Evolutionary conservation across 345 rosid species (phyloP).

Genomic region (Salix purpurea): DNA sequence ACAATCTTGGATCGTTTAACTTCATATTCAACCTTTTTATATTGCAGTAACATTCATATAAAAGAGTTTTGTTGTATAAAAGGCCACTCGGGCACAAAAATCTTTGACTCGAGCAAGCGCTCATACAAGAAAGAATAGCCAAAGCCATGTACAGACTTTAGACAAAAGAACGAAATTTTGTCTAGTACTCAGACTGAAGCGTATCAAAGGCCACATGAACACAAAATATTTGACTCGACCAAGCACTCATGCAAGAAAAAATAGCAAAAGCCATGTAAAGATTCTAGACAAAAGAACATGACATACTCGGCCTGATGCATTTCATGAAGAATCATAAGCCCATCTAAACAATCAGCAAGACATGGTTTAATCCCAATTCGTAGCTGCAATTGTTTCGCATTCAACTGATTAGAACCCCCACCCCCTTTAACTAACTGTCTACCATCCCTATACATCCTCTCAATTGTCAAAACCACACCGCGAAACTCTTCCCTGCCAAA

Average conservation of each 20-base stretch:
- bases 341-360: conserved; percentile 65
- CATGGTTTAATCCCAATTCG: conserved; percentile 67
- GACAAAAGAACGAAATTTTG: neutral
- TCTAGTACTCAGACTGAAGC: conserved; percentile 59
- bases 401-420: conserved; percentile 33
- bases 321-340: conserved; percentile 57
- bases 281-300: neutral
- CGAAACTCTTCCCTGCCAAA: conserved; percentile 55
- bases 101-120: neutral
- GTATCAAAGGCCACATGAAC: no score
- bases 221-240: no score
- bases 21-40: neutral
- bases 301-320: conserved; percentile 74
- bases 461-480: conserved; percentile 47
- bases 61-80: neutral
- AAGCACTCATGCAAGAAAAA: neutral
- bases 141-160: neutral
- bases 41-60: neutral
- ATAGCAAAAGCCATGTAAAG: no score
- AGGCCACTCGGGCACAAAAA: neutral
- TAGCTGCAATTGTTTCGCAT: conserved; percentile 43
- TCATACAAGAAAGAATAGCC: neutral
- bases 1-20: neutral
- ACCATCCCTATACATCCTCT: conserved; percentile 50
- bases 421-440: conserved; percentile 51